Base-by-base conservation (phyloP, 306 rosid species). In the Rosa chinensis region DNA sequence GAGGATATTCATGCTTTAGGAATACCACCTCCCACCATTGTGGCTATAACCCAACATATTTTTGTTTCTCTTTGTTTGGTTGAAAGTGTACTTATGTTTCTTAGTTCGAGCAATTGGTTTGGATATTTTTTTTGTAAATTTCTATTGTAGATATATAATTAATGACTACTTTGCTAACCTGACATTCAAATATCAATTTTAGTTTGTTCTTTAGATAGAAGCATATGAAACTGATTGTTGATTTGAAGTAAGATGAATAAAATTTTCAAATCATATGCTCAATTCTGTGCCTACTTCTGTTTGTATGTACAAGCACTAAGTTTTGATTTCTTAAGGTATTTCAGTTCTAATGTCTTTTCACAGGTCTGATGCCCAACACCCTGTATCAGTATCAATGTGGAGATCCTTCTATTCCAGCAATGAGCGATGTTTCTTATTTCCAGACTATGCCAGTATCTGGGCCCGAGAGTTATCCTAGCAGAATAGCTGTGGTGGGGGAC, bases 401-500 rank as follows among this genome's bases (percentile, higher is more conserved):
- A 75, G 98, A 94, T 82, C 92, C 97, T 69, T 75, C 80, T 58
- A 79, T 81, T 56, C 75, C 90, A 70, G 90, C 88, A 83, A 91
- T 89, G 88, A 94, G 95, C 79, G 85, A 84, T 25, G 69, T 92
- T 48, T 82, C 86, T 67, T 89, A 84, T 84, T 94, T 94, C 85
- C 85, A 89, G 82, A 92, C 94, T 3, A 92, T 94, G 99, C 97
- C 99, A 43, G 86, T 77, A 76, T 85, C 94, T 6, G 90, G 93
- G 23, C 91, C 98, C 13, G 84, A 81, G 78, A 89, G 89, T 82
- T 94, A 94, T 83, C 99, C 97, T 73, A 85, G 83, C 72, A 87
- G 92, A 87, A 87, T 94, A 66, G 99, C 95, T 11, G 85, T 92
- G 76, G 93, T 88, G 37, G 99, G 97, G 66, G 97, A 94, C 85